phyloP scores from a whole-genome alignment of 2,329 filamentous ascomycete species.

The Xylariaceae sp. region DNA sequence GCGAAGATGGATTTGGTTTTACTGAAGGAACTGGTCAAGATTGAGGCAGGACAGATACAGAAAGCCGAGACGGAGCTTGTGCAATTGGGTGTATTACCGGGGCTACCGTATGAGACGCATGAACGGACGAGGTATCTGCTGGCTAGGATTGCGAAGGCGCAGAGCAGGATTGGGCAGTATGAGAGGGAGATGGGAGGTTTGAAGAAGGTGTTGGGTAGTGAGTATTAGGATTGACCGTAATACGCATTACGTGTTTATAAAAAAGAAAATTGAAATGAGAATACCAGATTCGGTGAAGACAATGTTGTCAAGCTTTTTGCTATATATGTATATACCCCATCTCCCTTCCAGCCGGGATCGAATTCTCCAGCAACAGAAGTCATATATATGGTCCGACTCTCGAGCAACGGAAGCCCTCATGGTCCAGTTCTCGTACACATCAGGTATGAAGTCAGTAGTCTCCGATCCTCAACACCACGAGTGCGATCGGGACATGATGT shows the following conservation, averaged over 20 bases:
- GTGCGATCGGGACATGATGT: no score
- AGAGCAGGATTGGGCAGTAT: conserved; percentile 66
- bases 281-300: no score
- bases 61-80: conserved; percentile 74
- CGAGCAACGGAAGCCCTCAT: no score
- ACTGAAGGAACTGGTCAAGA: conserved; percentile 61
- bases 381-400: no score
- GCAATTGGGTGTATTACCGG: conserved; percentile 64
- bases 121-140: conserved; percentile 68
- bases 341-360: no score
- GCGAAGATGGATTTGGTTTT: conserved; percentile 69
- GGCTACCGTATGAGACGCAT: conserved; percentile 62
- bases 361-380: no score
- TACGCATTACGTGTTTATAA: not conserved
- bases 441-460: no score
- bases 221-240: conserved; percentile 21
- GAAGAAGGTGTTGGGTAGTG: conserved; percentile 60
- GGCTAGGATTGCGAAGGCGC: conserved; percentile 65
- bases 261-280: not conserved
- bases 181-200: conserved; percentile 66
- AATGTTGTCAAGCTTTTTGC: no score
- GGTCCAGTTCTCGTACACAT: no score
- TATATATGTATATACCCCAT: no score
- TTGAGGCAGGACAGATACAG: conserved; percentile 68
- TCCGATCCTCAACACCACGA: no score